Percentiles rank a stretch among this genome's conserved stretches.
Evolutionary conservation across 768 basidiomycete genomes (phyloP).

Genomic region (Termitomyces sp.): DNA sequence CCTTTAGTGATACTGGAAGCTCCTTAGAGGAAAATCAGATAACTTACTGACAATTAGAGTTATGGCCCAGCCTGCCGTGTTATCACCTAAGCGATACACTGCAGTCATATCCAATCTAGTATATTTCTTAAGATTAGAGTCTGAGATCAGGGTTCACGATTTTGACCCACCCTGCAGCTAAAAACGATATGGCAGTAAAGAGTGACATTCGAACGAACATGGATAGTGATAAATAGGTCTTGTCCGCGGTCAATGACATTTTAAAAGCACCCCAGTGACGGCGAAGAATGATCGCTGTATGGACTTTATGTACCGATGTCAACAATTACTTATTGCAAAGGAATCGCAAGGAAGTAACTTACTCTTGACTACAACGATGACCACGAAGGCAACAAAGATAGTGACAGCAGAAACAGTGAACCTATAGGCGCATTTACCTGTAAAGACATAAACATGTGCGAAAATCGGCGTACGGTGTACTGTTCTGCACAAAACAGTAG

Average conservation of each 20-base stretch:
- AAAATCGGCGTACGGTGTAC: constrained; percentile 10
- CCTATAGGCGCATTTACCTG: not conserved
- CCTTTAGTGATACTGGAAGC: not conserved
- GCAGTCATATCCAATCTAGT: not conserved
- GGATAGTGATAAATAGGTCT: not conserved
- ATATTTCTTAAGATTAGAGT: not conserved
- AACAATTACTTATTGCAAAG: not conserved
- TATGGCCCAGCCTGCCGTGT: constrained; percentile 6
- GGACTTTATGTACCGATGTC: not conserved
- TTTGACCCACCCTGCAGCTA: not conserved
- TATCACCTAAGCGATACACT: not conserved
- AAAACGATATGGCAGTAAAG: not conserved
- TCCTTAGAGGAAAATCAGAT: not conserved
- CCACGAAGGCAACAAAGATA: not conserved
- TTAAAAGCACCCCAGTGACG: not conserved
- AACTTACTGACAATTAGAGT: constrained; percentile 11
- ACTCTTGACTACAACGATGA: not conserved
- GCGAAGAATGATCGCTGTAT: not conserved
- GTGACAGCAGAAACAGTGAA: not conserved
- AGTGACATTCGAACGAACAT: not conserved
- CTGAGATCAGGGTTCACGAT: not conserved
- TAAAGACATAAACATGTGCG: not conserved
- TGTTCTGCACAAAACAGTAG: constrained; percentile 14
- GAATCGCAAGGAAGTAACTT: not conserved
- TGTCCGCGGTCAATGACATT: not conserved